These are phyloP conservation scores for Paraphoma sp. DNA, from an alignment of 2,329 filamentous ascomycete genomes.

Conservation along the genomic window DNA sequence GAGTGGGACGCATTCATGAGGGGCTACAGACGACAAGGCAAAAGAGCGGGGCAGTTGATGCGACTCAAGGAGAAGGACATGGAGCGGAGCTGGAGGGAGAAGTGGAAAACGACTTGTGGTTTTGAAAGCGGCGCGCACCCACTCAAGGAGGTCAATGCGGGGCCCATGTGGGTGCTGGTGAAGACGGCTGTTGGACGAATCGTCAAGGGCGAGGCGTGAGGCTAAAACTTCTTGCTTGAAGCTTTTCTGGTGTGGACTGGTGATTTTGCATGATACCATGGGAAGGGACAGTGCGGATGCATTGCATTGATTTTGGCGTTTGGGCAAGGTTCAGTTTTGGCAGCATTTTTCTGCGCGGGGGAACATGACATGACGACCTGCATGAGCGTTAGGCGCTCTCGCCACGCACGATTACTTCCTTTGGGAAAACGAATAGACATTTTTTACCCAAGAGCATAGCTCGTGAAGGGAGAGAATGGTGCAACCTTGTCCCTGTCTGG, in stretches of 20 bases:
- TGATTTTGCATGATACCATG: background rate
- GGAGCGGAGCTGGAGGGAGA: slow-evolving; percentile 29
- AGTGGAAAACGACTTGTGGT: slow-evolving; percentile 33
- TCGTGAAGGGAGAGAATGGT: no score
- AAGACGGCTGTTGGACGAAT: slow-evolving; percentile 32
- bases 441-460: no score
- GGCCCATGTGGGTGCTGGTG: slow-evolving; percentile 36
- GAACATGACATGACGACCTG: background rate
- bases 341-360: background rate
- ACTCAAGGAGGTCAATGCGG: slow-evolving; percentile 30
- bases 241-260: background rate
- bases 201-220: slow-evolving; percentile 30
- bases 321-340: background rate
- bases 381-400: background rate
- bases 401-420: no score
- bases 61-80: slow-evolving; percentile 25
- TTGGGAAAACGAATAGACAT: no score
- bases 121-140: slow-evolving; percentile 18
- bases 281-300: background rate
- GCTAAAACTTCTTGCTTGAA: background rate
- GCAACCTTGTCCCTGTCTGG: no score
- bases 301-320: background rate
- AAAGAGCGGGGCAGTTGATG: slow-evolving; percentile 27
- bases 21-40: slow-evolving; percentile 31
- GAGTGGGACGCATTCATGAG: slow-evolving; percentile 33